Evolutionary conservation across 805 yeast genomes (phyloP).

Genomic region (Schwanniomyces occidentalis): DNA sequence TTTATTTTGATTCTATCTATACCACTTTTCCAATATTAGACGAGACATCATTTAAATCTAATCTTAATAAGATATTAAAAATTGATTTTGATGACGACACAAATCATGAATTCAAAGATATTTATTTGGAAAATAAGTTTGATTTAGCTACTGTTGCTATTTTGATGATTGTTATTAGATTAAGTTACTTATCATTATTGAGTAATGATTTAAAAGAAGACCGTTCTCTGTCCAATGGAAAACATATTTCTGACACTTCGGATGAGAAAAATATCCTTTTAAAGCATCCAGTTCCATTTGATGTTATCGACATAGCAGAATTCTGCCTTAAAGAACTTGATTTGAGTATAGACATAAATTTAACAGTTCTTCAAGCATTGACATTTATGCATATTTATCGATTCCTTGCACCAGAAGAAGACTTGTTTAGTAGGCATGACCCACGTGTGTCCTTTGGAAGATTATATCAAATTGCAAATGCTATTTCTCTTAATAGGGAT

Average conservation of each 20-base stretch:
- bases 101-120: not conserved
- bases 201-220: conserved; percentile 9
- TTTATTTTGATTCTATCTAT: conserved; percentile 2
- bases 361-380: conserved; percentile 56
- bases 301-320: conserved; percentile 11
- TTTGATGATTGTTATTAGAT: conserved; percentile 24
- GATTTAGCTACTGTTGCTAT: conserved; percentile 25
- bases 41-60: not conserved
- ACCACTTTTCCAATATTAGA: conserved; percentile 4
- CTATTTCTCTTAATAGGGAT: conserved; percentile 48
- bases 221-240: not conserved
- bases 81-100: not conserved
- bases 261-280: not conserved
- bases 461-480: conserved; percentile 44
- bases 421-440: not conserved
- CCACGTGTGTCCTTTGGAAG: conserved; percentile 7
- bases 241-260: not conserved
- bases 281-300: conserved; percentile 3
- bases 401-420: conserved; percentile 12
- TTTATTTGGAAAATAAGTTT: conserved; percentile 17
- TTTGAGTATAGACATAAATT: conserved; percentile 14
- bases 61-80: conserved; percentile 1
- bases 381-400: conserved; percentile 56
- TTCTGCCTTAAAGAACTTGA: conserved; percentile 48
- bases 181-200: conserved; percentile 24